Conservation (phyloP, 352 stramenopile species). For the Globisporangium lucens region DNA sequence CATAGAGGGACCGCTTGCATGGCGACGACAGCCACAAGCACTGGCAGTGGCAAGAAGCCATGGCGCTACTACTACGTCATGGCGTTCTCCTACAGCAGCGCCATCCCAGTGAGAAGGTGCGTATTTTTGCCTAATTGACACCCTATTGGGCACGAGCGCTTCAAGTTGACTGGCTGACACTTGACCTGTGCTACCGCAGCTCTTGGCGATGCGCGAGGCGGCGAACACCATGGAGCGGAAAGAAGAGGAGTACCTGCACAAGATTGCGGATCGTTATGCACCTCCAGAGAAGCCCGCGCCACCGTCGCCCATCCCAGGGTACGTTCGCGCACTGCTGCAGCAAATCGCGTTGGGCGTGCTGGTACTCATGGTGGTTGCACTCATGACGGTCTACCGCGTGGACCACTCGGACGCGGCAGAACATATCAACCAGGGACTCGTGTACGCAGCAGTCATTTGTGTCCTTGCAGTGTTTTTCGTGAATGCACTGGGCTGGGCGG, state of each 20-base stretch:
- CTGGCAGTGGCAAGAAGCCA: conserved; percentile 35
- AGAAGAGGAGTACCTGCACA: conserved; percentile 51
- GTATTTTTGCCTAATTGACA: neutral
- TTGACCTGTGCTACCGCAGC: conserved; percentile 21
- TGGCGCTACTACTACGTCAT: conserved; percentile 75
- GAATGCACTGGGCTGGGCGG: conserved; percentile 24
- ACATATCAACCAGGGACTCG: conserved; percentile 5
- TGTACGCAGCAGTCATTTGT: conserved; percentile 7
- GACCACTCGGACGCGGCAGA: conserved; percentile 3
- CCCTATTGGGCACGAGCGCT: neutral
- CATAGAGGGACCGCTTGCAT: conserved; percentile 11
- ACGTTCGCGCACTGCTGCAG: conserved; percentile 22
- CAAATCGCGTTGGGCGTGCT: conserved; percentile 24
- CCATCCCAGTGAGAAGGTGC: conserved; percentile 43
- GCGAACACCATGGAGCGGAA: conserved; percentile 39
- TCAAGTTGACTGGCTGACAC: neutral
- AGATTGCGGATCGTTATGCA: conserved; percentile 32
- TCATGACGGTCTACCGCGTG: conserved; percentile 17
- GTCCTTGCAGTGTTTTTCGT: conserved; percentile 12
- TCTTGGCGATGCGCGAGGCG: conserved; percentile 44
- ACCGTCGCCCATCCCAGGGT: conserved; percentile 19
- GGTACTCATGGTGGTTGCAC: conserved; percentile 16
- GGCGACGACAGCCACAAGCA: conserved; percentile 3
- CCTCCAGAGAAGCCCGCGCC: conserved; percentile 15
- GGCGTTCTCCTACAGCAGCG: conserved; percentile 38